Conservation (phyloP, 257 asterid species). For the Nicotiana otophora region DNA sequence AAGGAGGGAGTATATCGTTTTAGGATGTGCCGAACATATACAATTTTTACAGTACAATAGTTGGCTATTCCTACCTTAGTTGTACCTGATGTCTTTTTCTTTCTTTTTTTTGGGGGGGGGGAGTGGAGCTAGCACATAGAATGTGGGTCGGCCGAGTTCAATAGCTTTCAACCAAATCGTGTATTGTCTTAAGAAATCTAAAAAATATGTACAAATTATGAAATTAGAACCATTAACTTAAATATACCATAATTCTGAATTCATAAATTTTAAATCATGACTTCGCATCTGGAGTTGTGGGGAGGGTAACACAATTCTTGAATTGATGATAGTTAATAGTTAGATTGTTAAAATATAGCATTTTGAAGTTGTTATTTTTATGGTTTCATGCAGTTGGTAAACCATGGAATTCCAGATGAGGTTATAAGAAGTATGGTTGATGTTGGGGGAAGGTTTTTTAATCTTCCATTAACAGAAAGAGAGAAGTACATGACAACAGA, state of each 20-base stretch:
- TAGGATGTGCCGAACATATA: neutral
- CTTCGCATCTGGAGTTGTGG: rapidly evolving
- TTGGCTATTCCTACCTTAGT: neutral
- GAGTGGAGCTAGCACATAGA: too few species aligned
- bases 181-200: too few species aligned
- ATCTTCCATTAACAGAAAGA: conserved; percentile 57
- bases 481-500: conserved; percentile 82
- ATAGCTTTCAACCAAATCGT: too few species aligned
- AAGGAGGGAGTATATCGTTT: neutral
- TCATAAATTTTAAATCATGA: too few species aligned
- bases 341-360: neutral
- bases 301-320: neutral
- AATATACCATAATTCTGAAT: too few species aligned
- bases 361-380: neutral
- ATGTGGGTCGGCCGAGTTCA: too few species aligned
- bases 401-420: conserved; percentile 59
- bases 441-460: conserved; percentile 52
- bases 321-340: neutral
- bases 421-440: conserved; percentile 43
- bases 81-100: neutral
- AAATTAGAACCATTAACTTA: too few species aligned
- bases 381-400: conserved; percentile 48
- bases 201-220: too few species aligned
- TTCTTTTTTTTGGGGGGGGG: too few species aligned
- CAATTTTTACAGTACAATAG: neutral